These are phyloP conservation scores for Komagataella phaffii DNA, from an alignment of 805 yeast genomes.

Conservation along the genomic window DNA sequence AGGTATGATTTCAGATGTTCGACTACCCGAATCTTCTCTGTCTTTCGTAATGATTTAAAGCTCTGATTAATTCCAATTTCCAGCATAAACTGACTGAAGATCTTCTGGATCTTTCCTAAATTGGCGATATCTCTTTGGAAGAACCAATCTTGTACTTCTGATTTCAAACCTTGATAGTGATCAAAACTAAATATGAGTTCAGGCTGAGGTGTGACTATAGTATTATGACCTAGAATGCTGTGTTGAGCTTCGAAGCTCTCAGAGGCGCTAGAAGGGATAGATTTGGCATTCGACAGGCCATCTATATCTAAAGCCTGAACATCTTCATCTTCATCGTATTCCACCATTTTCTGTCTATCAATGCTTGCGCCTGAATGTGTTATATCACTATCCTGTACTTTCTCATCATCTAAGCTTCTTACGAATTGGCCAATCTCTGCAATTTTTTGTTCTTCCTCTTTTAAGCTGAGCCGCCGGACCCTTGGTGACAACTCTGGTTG, in stretches of 20 bases:
- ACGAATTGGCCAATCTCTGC: slow-evolving; percentile 2
- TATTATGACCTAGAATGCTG: background rate
- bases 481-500: slow-evolving; percentile 10
- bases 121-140: background rate
- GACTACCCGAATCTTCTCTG: background rate
- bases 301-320: slow-evolving; percentile 1
- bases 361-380: slow-evolving; percentile 15
- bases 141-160: background rate
- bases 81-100: background rate
- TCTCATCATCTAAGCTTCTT: slow-evolving; percentile 6
- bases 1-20: background rate
- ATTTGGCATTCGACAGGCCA: background rate
- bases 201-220: background rate
- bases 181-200: background rate
- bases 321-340: slow-evolving; percentile 16
- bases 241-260: background rate
- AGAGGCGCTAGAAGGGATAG: background rate
- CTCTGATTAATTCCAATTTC: background rate
- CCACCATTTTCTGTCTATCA: slow-evolving; percentile 18
- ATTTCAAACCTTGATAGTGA: background rate
- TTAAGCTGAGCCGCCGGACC: background rate
- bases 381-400: slow-evolving; percentile 7
- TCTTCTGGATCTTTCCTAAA: background rate
- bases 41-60: background rate
- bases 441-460: background rate